phyloP scores from a whole-genome alignment of 805 yeast species.

The Saccharomycopsis amapae region DNA sequence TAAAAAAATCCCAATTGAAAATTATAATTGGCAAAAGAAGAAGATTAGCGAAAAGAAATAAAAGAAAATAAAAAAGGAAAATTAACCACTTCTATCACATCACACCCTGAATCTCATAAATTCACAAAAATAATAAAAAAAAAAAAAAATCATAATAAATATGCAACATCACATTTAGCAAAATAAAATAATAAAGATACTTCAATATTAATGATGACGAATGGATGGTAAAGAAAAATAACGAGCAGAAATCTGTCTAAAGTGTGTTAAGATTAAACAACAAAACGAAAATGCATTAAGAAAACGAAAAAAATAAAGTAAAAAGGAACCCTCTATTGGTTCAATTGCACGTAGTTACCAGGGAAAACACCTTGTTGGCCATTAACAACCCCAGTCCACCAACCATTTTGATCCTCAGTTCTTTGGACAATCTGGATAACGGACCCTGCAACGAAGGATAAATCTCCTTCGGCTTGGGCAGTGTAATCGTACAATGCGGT shows the following conservation, averaged over 20 bases:
- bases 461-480: conserved; percentile 91
- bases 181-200: too few relatives aligned
- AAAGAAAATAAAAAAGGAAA: too few relatives aligned
- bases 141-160: too few relatives aligned
- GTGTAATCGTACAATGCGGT: conserved; percentile 87
- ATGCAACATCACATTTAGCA: too few relatives aligned
- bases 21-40: too few relatives aligned
- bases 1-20: too few relatives aligned
- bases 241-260: neutral
- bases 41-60: too few relatives aligned
- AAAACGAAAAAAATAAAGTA: neutral
- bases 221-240: neutral
- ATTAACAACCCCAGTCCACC: conserved; percentile 94
- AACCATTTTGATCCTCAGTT: conserved; percentile 80
- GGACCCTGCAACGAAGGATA: conserved; percentile 82
- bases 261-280: neutral
- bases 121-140: too few relatives aligned
- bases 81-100: too few relatives aligned
- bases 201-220: neutral
- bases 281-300: neutral
- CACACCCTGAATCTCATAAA: too few relatives aligned
- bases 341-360: conserved; percentile 87
- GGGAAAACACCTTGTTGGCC: conserved; percentile 92
- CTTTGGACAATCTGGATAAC: conserved; percentile 76
- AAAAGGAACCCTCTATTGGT: conserved; percentile 25